Base-by-base conservation (phyloP, 208 protist species). In the Novymonas esmeraldas region DNA sequence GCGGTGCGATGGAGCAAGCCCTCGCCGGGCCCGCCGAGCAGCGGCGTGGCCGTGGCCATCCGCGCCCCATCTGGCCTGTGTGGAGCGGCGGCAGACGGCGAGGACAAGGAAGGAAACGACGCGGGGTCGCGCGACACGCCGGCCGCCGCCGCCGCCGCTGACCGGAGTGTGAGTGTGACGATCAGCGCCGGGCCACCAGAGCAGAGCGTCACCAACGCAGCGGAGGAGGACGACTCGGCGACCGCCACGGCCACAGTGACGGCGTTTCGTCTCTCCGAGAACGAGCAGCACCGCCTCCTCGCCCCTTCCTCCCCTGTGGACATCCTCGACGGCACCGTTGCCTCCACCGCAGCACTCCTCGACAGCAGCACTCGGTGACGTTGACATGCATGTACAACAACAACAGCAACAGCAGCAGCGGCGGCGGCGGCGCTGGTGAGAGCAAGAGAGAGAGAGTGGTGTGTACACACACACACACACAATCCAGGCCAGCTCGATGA, bases 241-340 rank as follows among this genome's bases (percentile, higher is more conserved):
- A 74, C 42, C 44, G 24, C 36, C n/a, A 68, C 60, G 24, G 60
- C 36, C 13, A 42, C 48, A 11, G 60, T 67, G 41, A 74, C 69
- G 44, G 69, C 69, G 42, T 67, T 56, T 41, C 69, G 44, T 20
- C 26, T 41, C 28, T 16, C 56, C 6, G 16, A 24, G 16, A 11
- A 13, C 16, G n/a, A 22, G 36, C 48, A 16, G 6, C 59, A 38
- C 34, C 55, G 49, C 28, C 58, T 41, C 51, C 65, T 66, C 51
- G 48, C 52, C 20, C 69, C 60, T 14, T 54, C 31, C 18, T 65
- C 58, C 20, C 58, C 33, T n/a, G 6, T 44, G 16, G 44, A 11
- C 18, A 26, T 36, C 36, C 31, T 46, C 14, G 13, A 56, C 4
- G 9, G 48, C 48, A 52, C 26, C 9, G 5, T 26, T 16, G 20